Evolutionary conservation across 2,329 filamentous ascomycete genomes (phyloP).

Genomic region (Fusarium globosum): DNA sequence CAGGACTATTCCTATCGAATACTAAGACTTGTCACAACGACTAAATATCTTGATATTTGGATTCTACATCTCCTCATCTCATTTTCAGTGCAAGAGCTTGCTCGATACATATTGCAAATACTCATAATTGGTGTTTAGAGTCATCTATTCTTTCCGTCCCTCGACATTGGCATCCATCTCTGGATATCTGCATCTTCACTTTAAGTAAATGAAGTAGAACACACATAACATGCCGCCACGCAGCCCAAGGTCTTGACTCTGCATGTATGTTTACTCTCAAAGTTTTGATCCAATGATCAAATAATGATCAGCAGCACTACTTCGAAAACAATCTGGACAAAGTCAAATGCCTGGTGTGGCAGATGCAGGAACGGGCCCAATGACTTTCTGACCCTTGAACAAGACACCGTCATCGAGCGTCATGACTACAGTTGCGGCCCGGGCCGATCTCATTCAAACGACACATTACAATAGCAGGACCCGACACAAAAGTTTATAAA

Average conservation of each 20-base stretch:
- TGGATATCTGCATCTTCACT: not conserved
- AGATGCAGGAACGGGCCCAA: slow-evolving; percentile 27
- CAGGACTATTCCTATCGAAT: not conserved
- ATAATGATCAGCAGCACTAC: not conserved
- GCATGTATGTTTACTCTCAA: not conserved
- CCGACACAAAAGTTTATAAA: not conserved
- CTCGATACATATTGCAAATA: not conserved
- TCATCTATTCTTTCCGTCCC: not conserved
- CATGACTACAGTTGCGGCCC: slow-evolving; percentile 8
- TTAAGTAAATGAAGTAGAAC: not conserved
- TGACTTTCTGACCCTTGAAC: not conserved
- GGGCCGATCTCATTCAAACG: slow-evolving; percentile 1
- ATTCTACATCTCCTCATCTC: not conserved
- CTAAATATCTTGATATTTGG: not conserved
- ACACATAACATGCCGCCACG: not conserved
- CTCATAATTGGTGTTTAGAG: not conserved
- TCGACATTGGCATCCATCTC: not conserved
- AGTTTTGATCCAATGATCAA: not conserved
- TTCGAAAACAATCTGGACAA: not conserved
- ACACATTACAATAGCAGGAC: not conserved
- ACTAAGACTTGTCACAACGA: not conserved
- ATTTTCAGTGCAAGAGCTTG: not conserved
- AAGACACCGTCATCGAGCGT: slow-evolving; percentile 2
- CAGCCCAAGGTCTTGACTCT: not conserved
- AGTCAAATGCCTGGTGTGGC: slow-evolving; percentile 4